Conservation (phyloP, 441 rosid species). For the Erodium chrysanthum region DNA sequence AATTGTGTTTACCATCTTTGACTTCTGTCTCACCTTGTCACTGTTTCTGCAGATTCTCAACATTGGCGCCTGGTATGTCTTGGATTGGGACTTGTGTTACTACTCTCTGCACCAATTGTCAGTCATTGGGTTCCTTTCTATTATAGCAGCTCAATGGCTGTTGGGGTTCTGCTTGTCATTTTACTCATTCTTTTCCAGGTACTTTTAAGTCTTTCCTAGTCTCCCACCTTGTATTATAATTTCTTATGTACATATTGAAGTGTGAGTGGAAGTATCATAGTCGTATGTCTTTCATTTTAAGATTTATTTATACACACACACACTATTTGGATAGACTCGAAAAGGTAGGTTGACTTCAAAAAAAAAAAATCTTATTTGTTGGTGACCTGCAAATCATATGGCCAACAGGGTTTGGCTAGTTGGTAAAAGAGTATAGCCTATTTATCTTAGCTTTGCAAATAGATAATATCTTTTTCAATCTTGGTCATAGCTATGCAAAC, state of each 20-base stretch:
- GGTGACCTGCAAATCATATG: no score
- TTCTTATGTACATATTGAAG: no score
- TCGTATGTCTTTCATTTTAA: no score
- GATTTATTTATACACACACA: no score
- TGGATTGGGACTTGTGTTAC: conserved; percentile 45
- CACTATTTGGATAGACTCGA: no score
- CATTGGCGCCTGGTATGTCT: conserved; percentile 74
- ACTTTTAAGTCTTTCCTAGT: conserved; percentile 8
- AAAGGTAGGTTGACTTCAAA: no score
- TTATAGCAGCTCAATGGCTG: conserved; percentile 85
- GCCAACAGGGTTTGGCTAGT: no score
- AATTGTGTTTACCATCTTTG: not conserved
- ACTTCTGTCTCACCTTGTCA: conserved; percentile 10
- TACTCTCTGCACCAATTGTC: conserved; percentile 65
- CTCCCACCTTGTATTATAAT: no score
- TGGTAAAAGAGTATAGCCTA: not conserved
- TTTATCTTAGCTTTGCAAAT: conserved; percentile 1
- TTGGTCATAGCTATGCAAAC: not conserved
- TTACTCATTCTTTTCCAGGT: conserved; percentile 80
- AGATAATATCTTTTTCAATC: not conserved
- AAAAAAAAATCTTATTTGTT: no score
- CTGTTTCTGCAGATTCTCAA: conserved; percentile 51
- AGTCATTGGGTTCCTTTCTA: conserved; percentile 93
- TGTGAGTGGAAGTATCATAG: no score
- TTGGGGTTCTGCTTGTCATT: conserved; percentile 79